Conservation (phyloP, 2,329 filamentous ascomycete genomes). For the Fusarium penzigii region DNA sequence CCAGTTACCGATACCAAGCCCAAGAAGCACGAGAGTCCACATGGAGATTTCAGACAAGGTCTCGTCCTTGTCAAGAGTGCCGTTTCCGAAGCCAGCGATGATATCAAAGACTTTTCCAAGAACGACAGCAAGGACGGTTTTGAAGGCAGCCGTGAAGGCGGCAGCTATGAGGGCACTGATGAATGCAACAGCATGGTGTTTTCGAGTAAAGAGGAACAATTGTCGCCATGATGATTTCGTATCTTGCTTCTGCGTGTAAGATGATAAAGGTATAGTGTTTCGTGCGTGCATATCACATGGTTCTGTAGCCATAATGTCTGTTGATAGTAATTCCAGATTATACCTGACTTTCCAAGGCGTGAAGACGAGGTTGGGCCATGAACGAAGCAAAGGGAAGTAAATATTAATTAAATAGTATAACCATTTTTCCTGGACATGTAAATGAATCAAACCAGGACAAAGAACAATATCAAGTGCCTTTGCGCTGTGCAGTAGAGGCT, state of each 20-base stretch:
- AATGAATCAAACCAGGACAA: constrained; percentile 10
- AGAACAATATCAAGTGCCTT: constrained; percentile 19
- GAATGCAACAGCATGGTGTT: constrained; percentile 57
- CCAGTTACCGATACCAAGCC: constrained; percentile 67
- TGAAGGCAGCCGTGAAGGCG: constrained; percentile 59
- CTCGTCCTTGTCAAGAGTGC: constrained; percentile 46
- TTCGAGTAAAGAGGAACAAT: constrained; percentile 74
- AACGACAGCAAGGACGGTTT: constrained; percentile 67
- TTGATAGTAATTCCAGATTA: too few species aligned
- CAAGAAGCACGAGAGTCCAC: constrained; percentile 64
- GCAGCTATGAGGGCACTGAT: constrained; percentile 57
- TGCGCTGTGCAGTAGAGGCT: not conserved
- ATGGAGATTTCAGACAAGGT: constrained; percentile 58
- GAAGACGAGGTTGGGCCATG: too few species aligned
- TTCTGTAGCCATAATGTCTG: too few species aligned
- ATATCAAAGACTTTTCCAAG: constrained; percentile 75
- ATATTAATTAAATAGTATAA: too few species aligned
- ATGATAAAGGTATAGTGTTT: not conserved
- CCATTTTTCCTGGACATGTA: too few species aligned
- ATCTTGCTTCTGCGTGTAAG: constrained; percentile 6
- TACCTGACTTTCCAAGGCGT: too few species aligned
- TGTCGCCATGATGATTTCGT: constrained; percentile 37
- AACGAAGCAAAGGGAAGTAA: too few species aligned
- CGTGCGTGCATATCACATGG: not conserved
- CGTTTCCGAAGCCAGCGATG: constrained; percentile 66